These are phyloP conservation scores for Yamadazyma triangularis DNA, from an alignment of 1,139 yeast species.

Conservation along the genomic window DNA sequence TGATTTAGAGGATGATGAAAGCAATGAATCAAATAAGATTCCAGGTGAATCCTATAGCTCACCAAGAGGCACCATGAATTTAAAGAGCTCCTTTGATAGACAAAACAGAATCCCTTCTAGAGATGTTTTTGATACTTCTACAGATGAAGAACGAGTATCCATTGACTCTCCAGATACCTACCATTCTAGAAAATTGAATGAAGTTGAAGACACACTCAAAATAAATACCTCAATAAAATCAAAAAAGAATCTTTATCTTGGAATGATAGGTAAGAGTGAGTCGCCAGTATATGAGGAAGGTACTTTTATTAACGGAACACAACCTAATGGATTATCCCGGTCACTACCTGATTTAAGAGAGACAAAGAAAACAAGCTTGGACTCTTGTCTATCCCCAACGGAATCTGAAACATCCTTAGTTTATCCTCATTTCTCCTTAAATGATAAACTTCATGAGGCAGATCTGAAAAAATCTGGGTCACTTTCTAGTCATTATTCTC, in stretches of 20 bases:
- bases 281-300: not conserved
- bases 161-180: not conserved
- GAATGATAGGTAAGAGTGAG: not conserved
- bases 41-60: too few species aligned
- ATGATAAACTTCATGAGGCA: too few species aligned
- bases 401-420: slow-evolving; percentile 19
- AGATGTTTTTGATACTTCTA: too few species aligned
- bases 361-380: slow-evolving; percentile 1
- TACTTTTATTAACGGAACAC: not conserved
- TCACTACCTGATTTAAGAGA: slow-evolving; percentile 22
- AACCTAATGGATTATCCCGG: slow-evolving; percentile 6
- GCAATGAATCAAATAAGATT: too few species aligned
- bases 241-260: not conserved
- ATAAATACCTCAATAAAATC: not conserved
- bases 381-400: slow-evolving; percentile 14
- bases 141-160: slow-evolving; percentile 1
- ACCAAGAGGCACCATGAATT: too few species aligned
- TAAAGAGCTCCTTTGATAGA: too few species aligned
- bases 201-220: too few species aligned
- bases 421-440: slow-evolving; percentile 2
- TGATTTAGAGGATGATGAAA: too few species aligned
- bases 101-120: too few species aligned
- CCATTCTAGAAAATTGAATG: too few species aligned
- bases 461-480: too few species aligned
- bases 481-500: too few species aligned